Percentiles rank a stretch among this genome's conserved stretches.
Evolutionary conservation across 352 stramenopile genomes (phyloP).

Genomic region (Phytopythium mirpurense): DNA sequence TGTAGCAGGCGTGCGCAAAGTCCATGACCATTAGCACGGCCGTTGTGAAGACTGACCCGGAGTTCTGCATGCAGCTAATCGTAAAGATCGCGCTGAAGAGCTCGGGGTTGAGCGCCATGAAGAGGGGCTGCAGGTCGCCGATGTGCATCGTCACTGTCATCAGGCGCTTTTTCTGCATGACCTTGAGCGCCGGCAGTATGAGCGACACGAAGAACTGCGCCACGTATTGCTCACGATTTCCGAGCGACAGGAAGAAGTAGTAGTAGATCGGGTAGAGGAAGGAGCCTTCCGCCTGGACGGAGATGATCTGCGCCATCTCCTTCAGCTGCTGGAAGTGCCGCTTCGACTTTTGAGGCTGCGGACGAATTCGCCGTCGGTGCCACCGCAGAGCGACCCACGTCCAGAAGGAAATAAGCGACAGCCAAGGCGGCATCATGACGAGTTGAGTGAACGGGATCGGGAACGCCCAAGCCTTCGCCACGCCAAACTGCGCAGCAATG

Average conservation of each 20-base stretch:
- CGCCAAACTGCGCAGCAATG: background rate
- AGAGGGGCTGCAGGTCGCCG: slow-evolving; percentile 3
- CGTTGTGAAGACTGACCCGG: slow-evolving; percentile 13
- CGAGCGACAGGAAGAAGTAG: slow-evolving; percentile 15
- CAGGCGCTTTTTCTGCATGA: slow-evolving; percentile 33
- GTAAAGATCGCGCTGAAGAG: slow-evolving; percentile 26
- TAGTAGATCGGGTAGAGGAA: slow-evolving; percentile 20
- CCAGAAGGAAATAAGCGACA: background rate
- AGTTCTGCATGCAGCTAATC: slow-evolving; percentile 14
- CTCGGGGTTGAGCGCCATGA: slow-evolving; percentile 19
- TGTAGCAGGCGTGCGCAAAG: slow-evolving; percentile 8
- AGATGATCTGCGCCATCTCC: background rate
- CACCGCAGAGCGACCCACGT: background rate
- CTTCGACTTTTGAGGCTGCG: background rate
- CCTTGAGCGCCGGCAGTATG: slow-evolving; percentile 32
- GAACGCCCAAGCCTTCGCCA: slow-evolving; percentile 1
- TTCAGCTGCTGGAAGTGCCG: background rate
- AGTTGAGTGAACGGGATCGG: slow-evolving; percentile 4
- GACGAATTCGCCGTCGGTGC: background rate
- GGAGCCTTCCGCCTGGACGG: background rate
- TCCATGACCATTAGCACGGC: slow-evolving; percentile 16
- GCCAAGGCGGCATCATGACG: slow-evolving; percentile 2
- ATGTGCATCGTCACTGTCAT: slow-evolving; percentile 4
- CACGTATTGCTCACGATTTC: no score
- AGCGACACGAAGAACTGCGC: slow-evolving; percentile 20